Base-by-base conservation (phyloP, 768 basidiomycete genomes). In the Hygrophorus pudorinus region DNA sequence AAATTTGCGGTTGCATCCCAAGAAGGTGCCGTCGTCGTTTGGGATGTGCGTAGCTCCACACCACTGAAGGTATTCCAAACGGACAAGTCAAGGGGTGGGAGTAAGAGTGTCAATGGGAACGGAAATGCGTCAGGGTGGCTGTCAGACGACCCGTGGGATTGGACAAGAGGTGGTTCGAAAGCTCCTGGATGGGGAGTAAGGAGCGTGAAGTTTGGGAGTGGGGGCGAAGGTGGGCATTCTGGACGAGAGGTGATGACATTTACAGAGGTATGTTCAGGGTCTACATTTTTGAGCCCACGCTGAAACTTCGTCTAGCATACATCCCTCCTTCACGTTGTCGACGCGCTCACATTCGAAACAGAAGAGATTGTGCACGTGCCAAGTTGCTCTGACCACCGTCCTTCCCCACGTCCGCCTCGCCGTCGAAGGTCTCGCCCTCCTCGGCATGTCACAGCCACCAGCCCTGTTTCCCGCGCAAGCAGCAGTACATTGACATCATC, bases 1-100 rank as follows among this genome's bases (percentile, higher is more conserved):
- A 87, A 87, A 54, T 90, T 87, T 53, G 85, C 85, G 0, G 84
- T 90, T 3, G 85, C 82, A 9, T 81, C 81, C 21, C 88, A 91
- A 55, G 85, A 86, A 53, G 85, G 85, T 6, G 69, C 79, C 11
- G 78, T 88, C 3, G 82, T 76, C 0, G 79, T 88, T 7, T 89
- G 85, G 85, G 85, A 89, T 57, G 84, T 87, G 35, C 70, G 87
- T 50, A 84, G 79, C 47, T 70, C 76, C 28, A 78, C 76, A 53
- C 81, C 81, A 8, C 54, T 87, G 51, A 82, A 80, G 52, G 73
- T 81, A 6, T 79, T 78, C 47, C 71, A 79, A 52, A 84, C 81
- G 1, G 69, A 75, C 44, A 70, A 70, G 54, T 61, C 58, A 12
- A 48, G 66, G 29, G 34, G 50, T 30, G 51, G 53, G 6, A 38